phyloP scores from a whole-genome alignment of 108 stramenopile genomes.

The Aureococcus anophagefferens region DNA sequence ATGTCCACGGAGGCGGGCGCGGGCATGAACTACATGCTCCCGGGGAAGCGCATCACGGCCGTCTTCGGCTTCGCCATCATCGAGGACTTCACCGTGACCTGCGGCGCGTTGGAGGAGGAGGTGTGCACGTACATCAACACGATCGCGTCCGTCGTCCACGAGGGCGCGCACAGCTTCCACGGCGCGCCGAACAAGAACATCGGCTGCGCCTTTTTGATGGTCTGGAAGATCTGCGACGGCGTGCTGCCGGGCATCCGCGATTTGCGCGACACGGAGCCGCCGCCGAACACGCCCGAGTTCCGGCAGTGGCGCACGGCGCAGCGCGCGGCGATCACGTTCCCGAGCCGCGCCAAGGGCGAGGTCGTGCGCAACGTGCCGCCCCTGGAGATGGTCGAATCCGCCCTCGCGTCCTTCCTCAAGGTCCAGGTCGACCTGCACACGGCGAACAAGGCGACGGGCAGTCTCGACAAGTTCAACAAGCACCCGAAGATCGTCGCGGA shows the following conservation, averaged over 20 bases:
- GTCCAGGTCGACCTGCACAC: slow-evolving; percentile 19
- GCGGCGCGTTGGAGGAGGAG: slow-evolving; percentile 65
- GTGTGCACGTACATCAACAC: slow-evolving; percentile 89
- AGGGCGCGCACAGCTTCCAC: slow-evolving; percentile 69
- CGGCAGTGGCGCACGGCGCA: neutral
- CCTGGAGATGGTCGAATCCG: slow-evolving; percentile 5
- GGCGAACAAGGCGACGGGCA: slow-evolving; percentile 1
- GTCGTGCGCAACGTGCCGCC: neutral
- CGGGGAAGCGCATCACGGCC: slow-evolving; percentile 80
- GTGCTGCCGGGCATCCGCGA: slow-evolving; percentile 12
- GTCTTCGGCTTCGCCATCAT: slow-evolving; percentile 87
- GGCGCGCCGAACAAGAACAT: slow-evolving; percentile 92
- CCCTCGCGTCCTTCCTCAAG: slow-evolving; percentile 8
- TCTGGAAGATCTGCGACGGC: slow-evolving; percentile 68
- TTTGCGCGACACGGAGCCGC: neutral
- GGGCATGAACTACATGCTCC: slow-evolving; percentile 69
- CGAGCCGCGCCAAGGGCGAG: neutral
- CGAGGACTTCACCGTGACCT: slow-evolving; percentile 66
- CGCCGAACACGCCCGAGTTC: slow-evolving; percentile 3
- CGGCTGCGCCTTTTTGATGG: slow-evolving; percentile 82
- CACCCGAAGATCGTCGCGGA: neutral
- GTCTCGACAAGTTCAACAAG: slow-evolving; percentile 5
- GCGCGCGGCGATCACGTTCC: neutral
- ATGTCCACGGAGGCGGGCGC: slow-evolving; percentile 50
- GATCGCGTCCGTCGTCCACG: slow-evolving; percentile 78